Base-by-base conservation (phyloP, 2,329 filamentous ascomycete genomes). In the Pleoardoris graminearum region DNA sequence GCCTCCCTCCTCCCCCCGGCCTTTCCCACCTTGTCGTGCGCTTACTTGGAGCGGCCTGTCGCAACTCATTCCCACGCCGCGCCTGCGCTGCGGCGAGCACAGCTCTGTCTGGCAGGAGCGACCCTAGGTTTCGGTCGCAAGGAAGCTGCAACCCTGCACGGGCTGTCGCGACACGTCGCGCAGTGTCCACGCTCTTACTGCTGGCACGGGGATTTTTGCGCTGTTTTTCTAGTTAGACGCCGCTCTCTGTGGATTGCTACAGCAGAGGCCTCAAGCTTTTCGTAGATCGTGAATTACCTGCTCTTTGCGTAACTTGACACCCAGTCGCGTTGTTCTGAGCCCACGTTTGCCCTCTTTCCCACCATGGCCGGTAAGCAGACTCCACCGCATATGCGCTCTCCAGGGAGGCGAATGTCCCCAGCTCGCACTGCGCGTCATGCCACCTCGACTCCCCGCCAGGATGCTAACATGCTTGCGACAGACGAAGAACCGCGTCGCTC, bases 401-500 rank as follows among this genome's bases (percentile, higher is more conserved):
- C 32, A 19, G 23, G 41, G 16, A 33, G 39, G 50, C 38, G 14
- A 37, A 16, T 12, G 25, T 32, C 54, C 30, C 44, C 50, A 46
- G 45, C 45, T 48, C 51, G 27, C 41, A 30, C 42, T 55, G 55
- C 61, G 48, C 58, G 47, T 54, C 37, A 44, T 59, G 23, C 27
- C 37, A 45, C 41, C 44, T 47, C 51, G 16, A 42, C 41, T 16
- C 51, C 29, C 38, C 37, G 30, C 44, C 49, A 51, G 23, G 54
- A 62, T 54, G 60, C 71, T 75, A 56, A 75, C 57, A 36, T 14
- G 36, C 19, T 29, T 42, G 35, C 53, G 60, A 60, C 73, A 88
- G 85, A 88, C 61, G 93, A 97, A 82, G 90, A 36, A n/a, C 33
- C 91, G 53, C 88, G 94, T 73, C 90, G 94, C 71, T 99, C 94